Conservation (phyloP, 768 basidiomycete species). For the Tulasnella sp. region DNA sequence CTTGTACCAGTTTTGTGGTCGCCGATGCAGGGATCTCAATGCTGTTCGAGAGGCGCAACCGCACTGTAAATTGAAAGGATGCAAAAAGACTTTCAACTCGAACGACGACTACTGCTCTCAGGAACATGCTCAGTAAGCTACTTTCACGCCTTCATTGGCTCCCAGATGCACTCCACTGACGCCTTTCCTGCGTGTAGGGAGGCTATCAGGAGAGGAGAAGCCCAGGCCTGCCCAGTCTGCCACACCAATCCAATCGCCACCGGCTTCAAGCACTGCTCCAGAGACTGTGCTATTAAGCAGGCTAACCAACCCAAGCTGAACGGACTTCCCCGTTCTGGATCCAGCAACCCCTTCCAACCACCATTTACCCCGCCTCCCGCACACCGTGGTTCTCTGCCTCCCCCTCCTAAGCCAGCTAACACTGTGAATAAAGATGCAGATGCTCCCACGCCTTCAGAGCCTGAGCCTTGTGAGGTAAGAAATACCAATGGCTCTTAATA, state of each 20-base stretch:
- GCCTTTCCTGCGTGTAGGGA: neutral
- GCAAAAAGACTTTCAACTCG: constrained; percentile 6
- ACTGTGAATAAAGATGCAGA: neutral
- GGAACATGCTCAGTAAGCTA: neutral
- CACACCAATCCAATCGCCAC: neutral
- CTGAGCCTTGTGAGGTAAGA: neutral
- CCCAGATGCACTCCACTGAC: neutral
- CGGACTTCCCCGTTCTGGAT: neutral
- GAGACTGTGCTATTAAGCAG: neutral
- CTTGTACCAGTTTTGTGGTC: neutral
- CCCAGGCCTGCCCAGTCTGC: neutral
- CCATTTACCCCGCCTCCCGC: neutral
- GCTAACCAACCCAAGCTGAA: constrained; percentile 2
- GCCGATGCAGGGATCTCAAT: neutral
- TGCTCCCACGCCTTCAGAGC: neutral
- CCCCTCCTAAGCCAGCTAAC: neutral
- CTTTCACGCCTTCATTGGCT: neutral
- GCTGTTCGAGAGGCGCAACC: neutral
- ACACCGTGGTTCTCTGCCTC: neutral
- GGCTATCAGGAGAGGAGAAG: neutral
- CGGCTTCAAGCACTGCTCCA: constrained; percentile 10
- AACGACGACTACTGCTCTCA: constrained; percentile 11
- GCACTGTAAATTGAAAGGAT: neutral
- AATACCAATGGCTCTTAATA: neutral
- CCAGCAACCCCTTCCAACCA: neutral